Percentiles rank a stretch among this genome's conserved stretches.
phyloP scores from a whole-genome alignment of 306 rosid species.

The Begonia masoniana region DNA sequence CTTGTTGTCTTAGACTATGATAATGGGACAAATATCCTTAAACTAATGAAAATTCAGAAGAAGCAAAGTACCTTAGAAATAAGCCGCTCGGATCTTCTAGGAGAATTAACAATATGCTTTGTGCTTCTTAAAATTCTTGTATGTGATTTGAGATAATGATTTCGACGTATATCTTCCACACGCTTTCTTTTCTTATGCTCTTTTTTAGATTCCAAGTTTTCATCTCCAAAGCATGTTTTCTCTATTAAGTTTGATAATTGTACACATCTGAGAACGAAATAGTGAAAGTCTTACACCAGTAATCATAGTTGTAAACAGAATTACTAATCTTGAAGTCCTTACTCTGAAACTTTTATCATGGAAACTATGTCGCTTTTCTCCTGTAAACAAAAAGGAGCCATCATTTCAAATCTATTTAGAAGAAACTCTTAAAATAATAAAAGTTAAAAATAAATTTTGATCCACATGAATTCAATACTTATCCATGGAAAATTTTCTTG shows the following conservation, averaged over 20 bases:
- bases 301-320: conserved; percentile 8
- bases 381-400: conserved; percentile 21
- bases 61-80: conserved; percentile 27
- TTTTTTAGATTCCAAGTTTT: conserved; percentile 19
- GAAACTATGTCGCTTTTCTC: conserved; percentile 29
- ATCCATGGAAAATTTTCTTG: too few species aligned
- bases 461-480: too few species aligned
- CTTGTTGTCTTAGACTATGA: too few species aligned
- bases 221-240: conserved; percentile 23
- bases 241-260: conserved; percentile 26
- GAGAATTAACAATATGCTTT: conserved; percentile 17
- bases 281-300: conserved; percentile 8
- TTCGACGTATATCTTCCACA: conserved; percentile 18
- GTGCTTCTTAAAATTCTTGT: conserved; percentile 44
- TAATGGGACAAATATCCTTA: too few species aligned
- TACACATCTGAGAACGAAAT: conserved; percentile 45
- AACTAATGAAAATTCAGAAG: neutral
- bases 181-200: conserved; percentile 27
- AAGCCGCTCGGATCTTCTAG: conserved; percentile 51
- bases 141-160: conserved; percentile 16
- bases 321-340: conserved; percentile 15
- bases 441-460: too few species aligned
- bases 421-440: too few species aligned
- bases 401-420: conserved; percentile 3
- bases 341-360: conserved; percentile 48